These are phyloP conservation scores for Artemisia annua DNA, from an alignment of 129 eudicot species.

Conservation along the genomic window DNA sequence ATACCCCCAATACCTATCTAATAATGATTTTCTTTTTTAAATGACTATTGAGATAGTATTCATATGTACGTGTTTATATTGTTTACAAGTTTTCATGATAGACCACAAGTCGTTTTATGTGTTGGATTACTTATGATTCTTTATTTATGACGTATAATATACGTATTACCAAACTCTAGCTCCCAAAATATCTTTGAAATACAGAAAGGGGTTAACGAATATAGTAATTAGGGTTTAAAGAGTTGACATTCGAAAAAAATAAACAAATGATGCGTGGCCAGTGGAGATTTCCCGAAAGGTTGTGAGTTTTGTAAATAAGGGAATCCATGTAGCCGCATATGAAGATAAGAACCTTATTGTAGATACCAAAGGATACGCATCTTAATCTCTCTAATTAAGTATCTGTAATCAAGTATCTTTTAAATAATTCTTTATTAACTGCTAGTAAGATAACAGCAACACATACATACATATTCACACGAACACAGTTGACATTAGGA, in stretches of 20 bases:
- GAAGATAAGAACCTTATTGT: conserved; percentile 8
- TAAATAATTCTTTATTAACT: background rate
- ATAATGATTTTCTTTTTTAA: too few species aligned
- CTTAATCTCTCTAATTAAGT: background rate
- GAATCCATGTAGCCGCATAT: conserved; percentile 23
- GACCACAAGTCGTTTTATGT: too few species aligned
- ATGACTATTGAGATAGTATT: too few species aligned
- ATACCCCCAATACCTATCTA: too few species aligned
- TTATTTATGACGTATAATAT: too few species aligned
- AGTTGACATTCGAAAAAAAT: conserved; percentile 35
- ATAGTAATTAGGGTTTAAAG: conserved; percentile 23
- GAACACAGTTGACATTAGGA: conserved; percentile 19
- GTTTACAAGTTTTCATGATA: too few species aligned
- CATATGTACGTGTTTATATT: too few species aligned
- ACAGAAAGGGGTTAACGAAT: background rate
- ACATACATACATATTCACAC: conserved; percentile 22
- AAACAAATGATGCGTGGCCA: conserved; percentile 5
- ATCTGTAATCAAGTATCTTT: background rate
- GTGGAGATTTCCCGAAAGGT: conserved; percentile 30
- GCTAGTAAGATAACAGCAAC: conserved; percentile 22
- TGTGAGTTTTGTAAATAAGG: background rate
- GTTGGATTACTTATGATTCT: too few species aligned
- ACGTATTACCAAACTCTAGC: too few species aligned
- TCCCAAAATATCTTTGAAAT: too few species aligned
- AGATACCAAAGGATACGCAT: conserved; percentile 26